These are phyloP conservation scores for Venustampulla echinocandica DNA, from an alignment of 495 filamentous ascomycete genomes.

Conservation along the genomic window DNA sequence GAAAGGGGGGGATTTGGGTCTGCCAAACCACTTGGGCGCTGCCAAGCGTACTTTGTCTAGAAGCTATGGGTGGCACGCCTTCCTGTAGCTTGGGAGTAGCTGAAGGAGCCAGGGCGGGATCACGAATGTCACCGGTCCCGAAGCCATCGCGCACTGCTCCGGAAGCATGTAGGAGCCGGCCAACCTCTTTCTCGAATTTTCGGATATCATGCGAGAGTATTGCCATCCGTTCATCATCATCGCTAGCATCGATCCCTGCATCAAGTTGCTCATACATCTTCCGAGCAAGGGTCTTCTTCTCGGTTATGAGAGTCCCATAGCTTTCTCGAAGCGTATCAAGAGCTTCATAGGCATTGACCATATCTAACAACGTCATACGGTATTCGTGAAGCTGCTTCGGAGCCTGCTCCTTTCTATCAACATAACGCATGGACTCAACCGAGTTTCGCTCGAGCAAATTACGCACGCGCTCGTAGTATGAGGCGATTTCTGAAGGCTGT, in stretches of 20 bases:
- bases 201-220: constrained; percentile 10
- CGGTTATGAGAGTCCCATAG: constrained; percentile 1
- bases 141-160: constrained; percentile 21
- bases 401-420: constrained; percentile 3
- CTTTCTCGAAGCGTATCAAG: constrained; percentile 1
- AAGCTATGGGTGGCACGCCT: background rate
- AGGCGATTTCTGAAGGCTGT: constrained; percentile 6
- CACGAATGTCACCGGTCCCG: constrained; percentile 7
- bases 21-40: constrained; percentile 40
- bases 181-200: constrained; percentile 13
- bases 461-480: constrained; percentile 18
- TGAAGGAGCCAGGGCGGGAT: background rate
- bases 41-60: constrained; percentile 22
- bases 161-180: constrained; percentile 12
- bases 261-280: constrained; percentile 12
- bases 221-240: constrained; percentile 7
- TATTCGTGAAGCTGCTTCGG: constrained; percentile 17
- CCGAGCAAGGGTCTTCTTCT: constrained; percentile 9
- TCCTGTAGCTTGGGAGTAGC: constrained; percentile 6
- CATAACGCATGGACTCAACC: constrained; percentile 14
- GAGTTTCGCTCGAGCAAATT: constrained; percentile 19
- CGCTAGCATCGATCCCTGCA: constrained; percentile 7
- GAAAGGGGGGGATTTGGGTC: constrained; percentile 31
- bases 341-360: constrained; percentile 9
- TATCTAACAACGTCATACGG: constrained; percentile 11